phyloP scores from a whole-genome alignment of 495 filamentous ascomycete species.

The Acidomyces sp. region DNA sequence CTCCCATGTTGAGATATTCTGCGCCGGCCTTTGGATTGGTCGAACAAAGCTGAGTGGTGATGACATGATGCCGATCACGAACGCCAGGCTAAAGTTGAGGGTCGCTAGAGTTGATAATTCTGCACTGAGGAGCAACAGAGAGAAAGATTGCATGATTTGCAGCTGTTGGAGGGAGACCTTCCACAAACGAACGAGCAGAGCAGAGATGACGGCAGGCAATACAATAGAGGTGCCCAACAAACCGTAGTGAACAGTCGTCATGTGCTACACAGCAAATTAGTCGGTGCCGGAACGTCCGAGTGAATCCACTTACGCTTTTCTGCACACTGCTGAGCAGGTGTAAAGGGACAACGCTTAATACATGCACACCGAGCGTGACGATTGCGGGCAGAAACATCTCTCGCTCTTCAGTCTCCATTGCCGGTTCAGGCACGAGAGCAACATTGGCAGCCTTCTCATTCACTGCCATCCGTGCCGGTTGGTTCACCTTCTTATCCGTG shows the following conservation, averaged over 20 bases:
- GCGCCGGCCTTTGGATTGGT: constrained; percentile 27
- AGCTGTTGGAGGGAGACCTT: constrained; percentile 53
- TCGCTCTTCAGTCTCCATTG: constrained; percentile 41
- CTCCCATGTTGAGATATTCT: not conserved
- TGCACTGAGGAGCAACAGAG: constrained; percentile 78
- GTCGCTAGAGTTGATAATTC: constrained; percentile 86
- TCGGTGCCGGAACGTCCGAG: not conserved
- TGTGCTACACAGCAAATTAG: no score
- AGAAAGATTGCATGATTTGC: constrained; percentile 75
- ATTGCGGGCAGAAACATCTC: constrained; percentile 65
- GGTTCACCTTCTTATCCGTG: constrained; percentile 9
- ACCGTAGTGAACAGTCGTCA: no score
- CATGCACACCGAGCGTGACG: constrained; percentile 57
- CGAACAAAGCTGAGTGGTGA: constrained; percentile 61
- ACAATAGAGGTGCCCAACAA: constrained; percentile 41
- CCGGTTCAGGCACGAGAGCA: constrained; percentile 27
- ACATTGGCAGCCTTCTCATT: constrained; percentile 24
- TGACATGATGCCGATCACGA: constrained; percentile 69
- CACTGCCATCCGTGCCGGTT: constrained; percentile 24
- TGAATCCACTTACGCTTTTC: constrained; percentile 41
- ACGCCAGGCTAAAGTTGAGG: constrained; percentile 86
- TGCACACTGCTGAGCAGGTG: constrained; percentile 71
- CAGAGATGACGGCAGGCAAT: constrained; percentile 46
- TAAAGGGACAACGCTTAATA: constrained; percentile 69
- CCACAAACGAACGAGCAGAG: constrained; percentile 35